phyloP scores from a whole-genome alignment of 2,329 filamentous ascomycete species.

The Exophiala sp. region DNA sequence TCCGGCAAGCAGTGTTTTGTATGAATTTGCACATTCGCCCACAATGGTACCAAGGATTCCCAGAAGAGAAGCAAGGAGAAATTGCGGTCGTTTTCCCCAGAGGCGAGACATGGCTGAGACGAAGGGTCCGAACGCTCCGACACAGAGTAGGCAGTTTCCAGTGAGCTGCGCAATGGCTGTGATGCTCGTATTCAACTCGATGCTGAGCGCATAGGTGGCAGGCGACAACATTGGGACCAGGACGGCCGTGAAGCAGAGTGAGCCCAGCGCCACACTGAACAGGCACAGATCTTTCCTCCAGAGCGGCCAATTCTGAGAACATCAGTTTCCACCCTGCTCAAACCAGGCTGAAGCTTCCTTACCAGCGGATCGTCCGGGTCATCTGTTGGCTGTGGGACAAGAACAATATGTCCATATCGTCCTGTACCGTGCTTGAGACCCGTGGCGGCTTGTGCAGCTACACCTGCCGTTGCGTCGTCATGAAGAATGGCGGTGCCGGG shows the following conservation, averaged over 20 bases:
- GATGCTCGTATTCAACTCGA: constrained; percentile 11
- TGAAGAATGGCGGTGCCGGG: constrained; percentile 13
- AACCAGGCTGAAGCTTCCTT: background rate
- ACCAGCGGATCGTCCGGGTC: constrained; percentile 14
- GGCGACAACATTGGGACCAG: constrained; percentile 8
- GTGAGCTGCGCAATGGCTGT: constrained; percentile 14
- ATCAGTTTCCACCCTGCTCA: constrained; percentile 8
- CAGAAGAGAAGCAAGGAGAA: constrained; percentile 29
- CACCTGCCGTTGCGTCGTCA: constrained; percentile 6
- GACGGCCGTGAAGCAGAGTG: background rate
- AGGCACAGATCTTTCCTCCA: constrained; percentile 11
- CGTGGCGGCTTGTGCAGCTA: background rate
- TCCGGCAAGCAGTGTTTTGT: constrained; percentile 47
- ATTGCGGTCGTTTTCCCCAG: constrained; percentile 36
- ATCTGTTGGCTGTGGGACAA: constrained; percentile 23
- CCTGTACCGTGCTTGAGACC: constrained; percentile 20
- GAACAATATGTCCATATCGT: constrained; percentile 19
- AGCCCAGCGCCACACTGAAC: background rate
- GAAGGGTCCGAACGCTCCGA: constrained; percentile 13
- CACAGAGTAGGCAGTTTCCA: constrained; percentile 14
- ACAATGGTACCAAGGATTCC: constrained; percentile 40
- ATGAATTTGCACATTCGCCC: constrained; percentile 42
- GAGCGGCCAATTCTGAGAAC: constrained; percentile 10
- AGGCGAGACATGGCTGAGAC: constrained; percentile 40
- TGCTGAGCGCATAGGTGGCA: constrained; percentile 8